Conservation (phyloP, 768 basidiomycete genomes). For the Rhizopogon salebrosus region DNA sequence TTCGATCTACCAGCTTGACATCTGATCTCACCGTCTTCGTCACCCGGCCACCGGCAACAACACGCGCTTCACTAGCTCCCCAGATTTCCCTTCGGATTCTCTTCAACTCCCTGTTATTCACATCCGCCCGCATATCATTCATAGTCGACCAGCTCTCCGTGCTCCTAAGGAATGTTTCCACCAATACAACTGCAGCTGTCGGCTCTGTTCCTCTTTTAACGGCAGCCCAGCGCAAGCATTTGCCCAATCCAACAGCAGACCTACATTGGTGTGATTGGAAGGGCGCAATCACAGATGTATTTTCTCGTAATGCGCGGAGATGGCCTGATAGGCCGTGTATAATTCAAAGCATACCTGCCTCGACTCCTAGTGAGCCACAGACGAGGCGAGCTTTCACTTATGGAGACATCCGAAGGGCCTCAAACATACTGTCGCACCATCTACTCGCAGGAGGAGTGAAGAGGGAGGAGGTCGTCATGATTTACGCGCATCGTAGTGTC, state of each 20-base stretch:
- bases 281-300: constrained; percentile 94
- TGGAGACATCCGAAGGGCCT: constrained; percentile 71
- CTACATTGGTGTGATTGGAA: constrained; percentile 98
- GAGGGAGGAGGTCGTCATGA: constrained; percentile 95
- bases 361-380: constrained; percentile 35
- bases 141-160: constrained; percentile 84
- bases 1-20: constrained; percentile 74
- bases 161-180: constrained; percentile 66
- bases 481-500: constrained; percentile 93
- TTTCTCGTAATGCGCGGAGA: constrained; percentile 77
- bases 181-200: constrained; percentile 62
- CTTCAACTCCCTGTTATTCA: constrained; percentile 95
- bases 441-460: constrained; percentile 81
- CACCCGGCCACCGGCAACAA: constrained; percentile 61
- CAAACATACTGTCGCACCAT: constrained; percentile 88
- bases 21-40: constrained; percentile 94
- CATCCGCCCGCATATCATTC: constrained; percentile 63
- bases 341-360: constrained; percentile 62
- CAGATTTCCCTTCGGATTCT: constrained; percentile 75
- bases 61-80: constrained; percentile 67
- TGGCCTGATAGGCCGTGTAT: constrained; percentile 87
- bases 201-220: constrained; percentile 82
- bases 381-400: constrained; percentile 69
- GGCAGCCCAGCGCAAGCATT: constrained; percentile 53
- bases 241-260: constrained; percentile 84